These are phyloP conservation scores for Brassica balearica DNA, from an alignment of 441 rosid species.

Conservation along the genomic window DNA sequence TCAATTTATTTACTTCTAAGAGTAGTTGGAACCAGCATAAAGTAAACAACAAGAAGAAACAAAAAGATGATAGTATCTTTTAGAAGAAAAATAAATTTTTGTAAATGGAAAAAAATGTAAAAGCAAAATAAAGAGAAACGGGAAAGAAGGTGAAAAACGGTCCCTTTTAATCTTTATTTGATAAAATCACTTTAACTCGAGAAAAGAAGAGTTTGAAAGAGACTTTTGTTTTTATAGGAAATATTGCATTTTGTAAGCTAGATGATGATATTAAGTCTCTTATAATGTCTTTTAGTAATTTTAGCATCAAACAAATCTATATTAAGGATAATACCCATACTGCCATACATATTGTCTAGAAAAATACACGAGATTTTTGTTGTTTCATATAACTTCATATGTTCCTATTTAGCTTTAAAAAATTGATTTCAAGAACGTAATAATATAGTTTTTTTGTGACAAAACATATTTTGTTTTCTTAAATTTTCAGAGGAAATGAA, in stretches of 20 bases:
- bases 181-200: not conserved
- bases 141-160: constrained; percentile 33
- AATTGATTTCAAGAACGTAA: not conserved
- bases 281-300: not conserved
- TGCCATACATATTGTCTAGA: not conserved
- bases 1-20: not conserved
- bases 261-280: not conserved
- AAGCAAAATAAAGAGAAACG: constrained; percentile 18
- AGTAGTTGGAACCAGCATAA: constrained; percentile 13
- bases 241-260: not conserved
- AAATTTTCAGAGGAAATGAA: not conserved
- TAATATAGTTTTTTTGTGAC: not conserved
- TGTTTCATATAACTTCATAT: not conserved
- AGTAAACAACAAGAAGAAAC: constrained; percentile 11
- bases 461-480: too few relatives aligned
- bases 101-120: constrained; percentile 20
- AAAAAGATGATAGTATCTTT: not conserved
- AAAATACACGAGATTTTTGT: constrained; percentile 4
- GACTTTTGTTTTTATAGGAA: not conserved
- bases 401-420: not conserved
- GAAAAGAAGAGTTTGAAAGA: constrained; percentile 25
- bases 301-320: not conserved
- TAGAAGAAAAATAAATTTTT: not conserved
- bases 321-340: not conserved
- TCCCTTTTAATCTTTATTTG: constrained; percentile 34